Conservation (phyloP, 306 rosid species). For the Vigna mungo region DNA sequence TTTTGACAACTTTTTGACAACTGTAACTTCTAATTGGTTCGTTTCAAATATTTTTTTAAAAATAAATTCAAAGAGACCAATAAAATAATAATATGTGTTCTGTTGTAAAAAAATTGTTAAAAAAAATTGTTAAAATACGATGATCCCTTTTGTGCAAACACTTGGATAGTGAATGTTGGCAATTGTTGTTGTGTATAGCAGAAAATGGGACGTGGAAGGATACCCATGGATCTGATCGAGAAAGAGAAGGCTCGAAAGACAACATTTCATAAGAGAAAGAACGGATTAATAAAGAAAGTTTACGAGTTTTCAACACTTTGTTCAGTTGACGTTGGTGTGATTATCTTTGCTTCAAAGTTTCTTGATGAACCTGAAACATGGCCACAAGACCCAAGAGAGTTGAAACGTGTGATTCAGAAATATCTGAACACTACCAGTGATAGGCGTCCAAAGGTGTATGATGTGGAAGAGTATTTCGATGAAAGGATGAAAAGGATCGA, state of each 20-base stretch:
- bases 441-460: constrained; percentile 18
- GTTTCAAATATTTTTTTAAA: too few species aligned
- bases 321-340: constrained; percentile 39
- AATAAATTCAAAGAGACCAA: too few species aligned
- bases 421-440: constrained; percentile 8
- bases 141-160: not conserved
- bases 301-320: constrained; percentile 42
- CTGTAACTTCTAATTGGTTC: too few species aligned
- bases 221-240: constrained; percentile 39
- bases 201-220: constrained; percentile 50
- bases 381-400: constrained; percentile 24
- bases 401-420: constrained; percentile 35
- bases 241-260: constrained; percentile 42
- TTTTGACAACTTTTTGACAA: too few species aligned
- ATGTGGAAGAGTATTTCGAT: constrained; percentile 39
- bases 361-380: constrained; percentile 37
- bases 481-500: constrained; percentile 43
- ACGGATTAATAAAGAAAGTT: constrained; percentile 41
- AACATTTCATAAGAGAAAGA: constrained; percentile 43
- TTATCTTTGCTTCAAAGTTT: constrained; percentile 38
- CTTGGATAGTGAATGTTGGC: not conserved
- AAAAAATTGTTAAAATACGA: too few species aligned
- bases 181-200: not conserved
- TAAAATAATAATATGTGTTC: too few species aligned
- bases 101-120: too few species aligned